phyloP scores from a whole-genome alignment of 2,329 filamentous ascomycete species.

The Neodidymelliopsis sp. region DNA sequence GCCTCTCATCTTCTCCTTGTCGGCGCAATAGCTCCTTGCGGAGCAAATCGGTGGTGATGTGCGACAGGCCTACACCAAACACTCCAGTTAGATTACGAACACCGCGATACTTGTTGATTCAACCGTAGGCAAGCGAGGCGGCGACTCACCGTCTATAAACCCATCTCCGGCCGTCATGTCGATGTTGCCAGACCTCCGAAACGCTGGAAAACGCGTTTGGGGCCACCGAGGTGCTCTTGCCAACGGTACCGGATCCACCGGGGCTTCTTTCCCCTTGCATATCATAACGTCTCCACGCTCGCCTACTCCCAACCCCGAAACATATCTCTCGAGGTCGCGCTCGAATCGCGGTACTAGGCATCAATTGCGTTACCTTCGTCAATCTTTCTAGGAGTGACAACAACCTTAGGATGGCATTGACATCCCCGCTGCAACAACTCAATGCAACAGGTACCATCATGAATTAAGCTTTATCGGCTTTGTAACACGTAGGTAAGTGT shows the following conservation, averaged over 20 bases:
- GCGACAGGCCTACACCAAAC: constrained; percentile 37
- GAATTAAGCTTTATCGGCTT: background rate
- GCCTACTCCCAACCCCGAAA: constrained; percentile 6
- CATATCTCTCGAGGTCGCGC: background rate
- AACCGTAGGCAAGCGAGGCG: background rate
- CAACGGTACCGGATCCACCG: constrained; percentile 22
- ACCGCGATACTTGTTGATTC: constrained; percentile 1
- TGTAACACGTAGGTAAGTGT: background rate
- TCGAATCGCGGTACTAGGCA: constrained; percentile 9
- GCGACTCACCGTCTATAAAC: constrained; percentile 29
- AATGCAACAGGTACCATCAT: background rate
- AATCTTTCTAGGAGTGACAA: constrained; percentile 5
- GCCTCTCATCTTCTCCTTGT: constrained; percentile 51
- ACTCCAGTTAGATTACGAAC: constrained; percentile 23
- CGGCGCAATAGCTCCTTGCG: constrained; percentile 59
- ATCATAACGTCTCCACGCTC: constrained; percentile 10
- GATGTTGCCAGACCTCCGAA: constrained; percentile 19
- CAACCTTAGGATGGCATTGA: constrained; percentile 4
- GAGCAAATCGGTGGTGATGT: constrained; percentile 53
- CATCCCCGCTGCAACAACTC: background rate
- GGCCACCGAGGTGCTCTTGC: constrained; percentile 19
- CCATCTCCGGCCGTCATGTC: constrained; percentile 28
- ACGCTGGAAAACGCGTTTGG: constrained; percentile 13
- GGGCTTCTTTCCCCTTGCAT: constrained; percentile 29
- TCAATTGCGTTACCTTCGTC: constrained; percentile 3